Base-by-base conservation (phyloP, 2,329 filamentous ascomycete genomes). In the Xylaria sp. region DNA sequence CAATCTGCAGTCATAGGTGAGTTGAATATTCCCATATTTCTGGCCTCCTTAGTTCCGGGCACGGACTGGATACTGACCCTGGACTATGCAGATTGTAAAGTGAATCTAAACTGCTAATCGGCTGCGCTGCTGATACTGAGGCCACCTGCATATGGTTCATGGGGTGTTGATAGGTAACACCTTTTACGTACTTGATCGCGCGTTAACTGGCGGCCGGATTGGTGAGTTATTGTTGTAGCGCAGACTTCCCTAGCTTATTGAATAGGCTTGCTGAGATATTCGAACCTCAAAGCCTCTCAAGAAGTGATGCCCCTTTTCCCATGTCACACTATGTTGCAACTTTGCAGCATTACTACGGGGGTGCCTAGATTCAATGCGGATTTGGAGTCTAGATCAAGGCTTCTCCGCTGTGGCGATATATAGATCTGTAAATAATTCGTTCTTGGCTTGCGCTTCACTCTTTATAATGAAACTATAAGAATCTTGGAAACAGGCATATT, bases 1-100 rank as follows among this genome's bases (percentile, higher is more conserved):
- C 81, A 83, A 73, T 81, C 83, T 5, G 86, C 86, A 0, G 86
- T 89, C 2, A 65, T 89, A 58, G 86, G 69, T 71, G 30, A 88
- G 74, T 82, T 81, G 79, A 85, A 84, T 78, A 82, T 86, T n/a
- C n/a, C 42, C 42, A 19, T 24, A 14, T 36, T 24, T 19, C 21
- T 8, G 17, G 4, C 42, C 34, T 21, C 32, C 53, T 48, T 61
- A 1, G 57, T 19, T 39, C 36, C 11, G 7, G 14, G 24, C 21
- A 42, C 8, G 42, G 8, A 27, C 17, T 17, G 12, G 47, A 2
- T 48, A 36, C 66, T 70, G 24, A 69, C 69, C 58, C 6, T 39
- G 9, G 51, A 27, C 42, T 2, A 32, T 21, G n/a, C 59, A 71
- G 69, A 72, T 63, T 72, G 70, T 8, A 72, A 72, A 54, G 68